Evolutionary conservation across 2,329 filamentous ascomycete genomes (phyloP), one percentile per base, ranked within the genome.

Genomic region (Colletotrichum sp.): DNA sequence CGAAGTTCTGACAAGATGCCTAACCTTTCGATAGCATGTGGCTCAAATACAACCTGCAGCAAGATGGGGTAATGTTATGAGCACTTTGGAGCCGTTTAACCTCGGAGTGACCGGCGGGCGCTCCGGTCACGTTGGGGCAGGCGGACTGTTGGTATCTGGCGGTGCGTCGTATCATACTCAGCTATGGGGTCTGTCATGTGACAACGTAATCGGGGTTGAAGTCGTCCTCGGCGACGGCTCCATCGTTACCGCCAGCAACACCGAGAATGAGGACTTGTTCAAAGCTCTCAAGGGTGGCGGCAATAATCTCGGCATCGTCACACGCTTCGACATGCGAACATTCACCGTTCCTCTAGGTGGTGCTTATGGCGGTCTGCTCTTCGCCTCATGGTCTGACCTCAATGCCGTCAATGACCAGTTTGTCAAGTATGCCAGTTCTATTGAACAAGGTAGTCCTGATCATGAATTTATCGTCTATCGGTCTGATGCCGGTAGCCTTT

Each of bases 211-310:
- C 30, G 84, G 84, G 75, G 87, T 83, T 66, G 82, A 89, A 79
- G 82, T 90, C 38, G 88, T 90, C 3, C 82, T 89, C 2, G 84
- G 85, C 0, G 79, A 84, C 60, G 88, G 88, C 2, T 70, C 75
- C 3, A 82, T 90, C 43, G 79, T 88, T 16, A 84, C 85, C 15
- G 87, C 85, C 16, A 87, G 83, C 48, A 72, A 72, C 1, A 68
- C 77, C 0, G 61, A 81, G 3, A 82, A 89, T 66, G 43, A 78
- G 0, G 87, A 90, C 75, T 83, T 90, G 1, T 90, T 83, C 78
- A 84, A 83, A 77, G 88, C 87, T 2, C 81, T 89, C 3, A 87
- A 88, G 72, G 89, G 88, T 6, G 88, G 89, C 16, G 83, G 84
- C 21, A 86, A 82, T 74, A 90, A 90, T 77, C 87, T 88, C 60